Evolutionary conservation across 768 basidiomycete species (phyloP).

Genomic region (Mycena metata): DNA sequence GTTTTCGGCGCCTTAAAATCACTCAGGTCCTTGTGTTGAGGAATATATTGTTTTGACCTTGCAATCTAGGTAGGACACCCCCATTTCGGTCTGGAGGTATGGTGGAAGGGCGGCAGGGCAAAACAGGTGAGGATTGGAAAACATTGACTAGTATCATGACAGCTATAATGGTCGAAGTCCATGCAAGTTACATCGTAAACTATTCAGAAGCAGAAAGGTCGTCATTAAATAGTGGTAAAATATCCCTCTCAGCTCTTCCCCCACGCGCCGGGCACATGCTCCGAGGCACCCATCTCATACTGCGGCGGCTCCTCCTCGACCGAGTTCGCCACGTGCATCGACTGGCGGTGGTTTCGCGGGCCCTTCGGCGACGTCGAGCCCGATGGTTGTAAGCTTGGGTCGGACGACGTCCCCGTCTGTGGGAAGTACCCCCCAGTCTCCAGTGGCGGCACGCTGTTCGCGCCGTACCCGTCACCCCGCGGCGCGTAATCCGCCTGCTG

Average conservation of each 20-base stretch:
- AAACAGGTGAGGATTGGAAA: too few species aligned
- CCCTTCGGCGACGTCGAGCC: constrained; percentile 34
- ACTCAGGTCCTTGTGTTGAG: too few species aligned
- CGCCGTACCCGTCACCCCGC: constrained; percentile 63
- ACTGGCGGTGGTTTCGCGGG: constrained; percentile 36
- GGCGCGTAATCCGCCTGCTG: constrained; percentile 67
- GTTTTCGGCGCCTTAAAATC: too few species aligned
- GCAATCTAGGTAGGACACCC: too few species aligned
- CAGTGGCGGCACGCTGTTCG: constrained; percentile 58
- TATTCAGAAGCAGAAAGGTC: background rate
- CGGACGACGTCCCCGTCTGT: background rate
- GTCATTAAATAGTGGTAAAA: constrained; percentile 25
- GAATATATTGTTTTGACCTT: too few species aligned
- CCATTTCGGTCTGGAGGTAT: too few species aligned
- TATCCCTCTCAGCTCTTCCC: constrained; percentile 52
- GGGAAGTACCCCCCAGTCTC: constrained; percentile 30
- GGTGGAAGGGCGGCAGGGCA: too few species aligned
- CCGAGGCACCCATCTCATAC: constrained; percentile 67
- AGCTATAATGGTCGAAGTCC: constrained; percentile 28
- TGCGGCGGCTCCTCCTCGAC: constrained; percentile 68
- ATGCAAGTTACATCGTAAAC: constrained; percentile 14
- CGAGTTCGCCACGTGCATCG: constrained; percentile 29
- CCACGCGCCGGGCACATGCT: constrained; percentile 67
- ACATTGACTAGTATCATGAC: constrained; percentile 9
- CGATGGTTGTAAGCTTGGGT: background rate